Conservation (phyloP, 805 yeast genomes). For the Candida incommunis region DNA sequence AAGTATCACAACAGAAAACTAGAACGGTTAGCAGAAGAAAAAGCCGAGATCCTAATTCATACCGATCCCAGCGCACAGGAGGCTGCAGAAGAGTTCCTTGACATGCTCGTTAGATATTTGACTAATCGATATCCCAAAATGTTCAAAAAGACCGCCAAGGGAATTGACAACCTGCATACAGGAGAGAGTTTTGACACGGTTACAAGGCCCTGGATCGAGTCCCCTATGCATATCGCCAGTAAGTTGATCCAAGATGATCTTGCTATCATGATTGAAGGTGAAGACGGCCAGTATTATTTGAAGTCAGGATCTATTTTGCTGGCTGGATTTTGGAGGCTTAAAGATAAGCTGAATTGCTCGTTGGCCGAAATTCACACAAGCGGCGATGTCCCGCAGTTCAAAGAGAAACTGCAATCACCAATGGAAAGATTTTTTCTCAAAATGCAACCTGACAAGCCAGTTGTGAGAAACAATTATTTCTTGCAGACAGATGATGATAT, state of each 20-base stretch:
- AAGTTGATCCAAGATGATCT: slow-evolving; percentile 50
- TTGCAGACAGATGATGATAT: slow-evolving; percentile 44
- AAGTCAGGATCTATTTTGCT: slow-evolving; percentile 49
- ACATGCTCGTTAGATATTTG: slow-evolving; percentile 37
- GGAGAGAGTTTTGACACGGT: slow-evolving; percentile 31
- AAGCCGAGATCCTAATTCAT: slow-evolving; percentile 17
- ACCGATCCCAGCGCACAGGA: slow-evolving; percentile 36
- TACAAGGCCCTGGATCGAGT: slow-evolving; percentile 19
- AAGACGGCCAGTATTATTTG: slow-evolving; percentile 41
- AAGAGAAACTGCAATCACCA: slow-evolving; percentile 36
- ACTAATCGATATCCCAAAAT: slow-evolving; percentile 46
- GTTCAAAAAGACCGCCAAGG: slow-evolving; percentile 31
- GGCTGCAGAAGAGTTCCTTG: slow-evolving; percentile 42
- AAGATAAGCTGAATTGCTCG: slow-evolving; percentile 43
- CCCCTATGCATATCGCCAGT: slow-evolving; percentile 47
- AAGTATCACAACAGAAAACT: slow-evolving; percentile 40
- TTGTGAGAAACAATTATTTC: slow-evolving; percentile 58
- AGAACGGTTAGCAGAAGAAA: slow-evolving; percentile 29
- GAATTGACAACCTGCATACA: slow-evolving; percentile 37
- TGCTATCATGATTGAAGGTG: slow-evolving; percentile 50
- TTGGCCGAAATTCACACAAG: slow-evolving; percentile 44
- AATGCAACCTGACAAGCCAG: slow-evolving; percentile 37
- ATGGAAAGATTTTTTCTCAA: slow-evolving; percentile 57
- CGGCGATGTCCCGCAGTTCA: slow-evolving; percentile 61
- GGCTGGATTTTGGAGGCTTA: slow-evolving; percentile 56